Evolutionary conservation across 176 grass and related monocot species (phyloP).

Genomic region (Hsuehochloa calcarea): DNA sequence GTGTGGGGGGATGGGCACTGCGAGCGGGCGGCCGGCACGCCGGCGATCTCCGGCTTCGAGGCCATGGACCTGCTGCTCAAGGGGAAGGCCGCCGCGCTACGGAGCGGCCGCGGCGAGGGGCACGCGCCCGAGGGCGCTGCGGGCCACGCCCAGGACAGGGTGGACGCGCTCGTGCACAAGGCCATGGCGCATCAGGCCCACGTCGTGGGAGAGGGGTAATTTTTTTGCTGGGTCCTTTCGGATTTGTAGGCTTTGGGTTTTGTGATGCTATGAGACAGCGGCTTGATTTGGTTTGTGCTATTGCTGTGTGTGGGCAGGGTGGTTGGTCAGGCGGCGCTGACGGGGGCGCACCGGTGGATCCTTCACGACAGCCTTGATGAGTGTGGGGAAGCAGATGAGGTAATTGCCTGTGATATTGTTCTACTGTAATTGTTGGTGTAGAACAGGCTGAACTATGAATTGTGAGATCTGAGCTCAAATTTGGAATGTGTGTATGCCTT

Average conservation of each 20-base stretch:
- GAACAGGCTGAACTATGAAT: neutral
- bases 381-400: slow-evolving; percentile 34
- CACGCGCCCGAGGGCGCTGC: slow-evolving; percentile 15
- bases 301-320: slow-evolving; percentile 23
- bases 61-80: slow-evolving; percentile 51
- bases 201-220: slow-evolving; percentile 42
- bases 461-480: neutral
- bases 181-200: slow-evolving; percentile 43
- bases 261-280: neutral
- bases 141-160: slow-evolving; percentile 25
- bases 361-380: slow-evolving; percentile 41
- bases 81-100: slow-evolving; percentile 34
- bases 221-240: neutral
- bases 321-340: slow-evolving; percentile 46
- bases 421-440: neutral
- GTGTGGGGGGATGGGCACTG: slow-evolving; percentile 50
- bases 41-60: slow-evolving; percentile 44
- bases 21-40: slow-evolving; percentile 18
- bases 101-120: slow-evolving; percentile 17
- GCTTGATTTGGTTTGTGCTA: slow-evolving; percentile 14
- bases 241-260: neutral
- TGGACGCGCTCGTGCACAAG: slow-evolving; percentile 39
- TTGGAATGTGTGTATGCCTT: neutral
- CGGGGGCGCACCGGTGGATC: slow-evolving; percentile 37
- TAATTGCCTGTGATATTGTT: neutral